Conservation (phyloP, 139 green algal genomes). For the Trebouxia sp. region DNA sequence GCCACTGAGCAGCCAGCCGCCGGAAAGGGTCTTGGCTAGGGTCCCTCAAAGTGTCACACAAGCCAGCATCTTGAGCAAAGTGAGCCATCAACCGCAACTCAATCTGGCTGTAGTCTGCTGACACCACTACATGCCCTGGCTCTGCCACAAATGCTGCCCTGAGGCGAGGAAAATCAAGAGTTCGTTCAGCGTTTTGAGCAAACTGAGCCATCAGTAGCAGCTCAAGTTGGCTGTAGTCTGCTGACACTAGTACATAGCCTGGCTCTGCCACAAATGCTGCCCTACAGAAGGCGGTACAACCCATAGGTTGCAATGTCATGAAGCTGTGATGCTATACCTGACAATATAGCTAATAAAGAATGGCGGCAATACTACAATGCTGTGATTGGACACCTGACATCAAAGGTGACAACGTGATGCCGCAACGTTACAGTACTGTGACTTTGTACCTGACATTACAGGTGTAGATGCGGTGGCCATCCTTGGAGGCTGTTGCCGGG, state of each 20-base stretch:
- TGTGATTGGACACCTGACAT: too few species aligned
- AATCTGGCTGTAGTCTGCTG: constrained; percentile 86
- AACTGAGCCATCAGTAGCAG: too few species aligned
- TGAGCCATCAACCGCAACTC: constrained; percentile 93
- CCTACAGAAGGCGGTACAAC: constrained; percentile 28
- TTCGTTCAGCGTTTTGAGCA: too few species aligned
- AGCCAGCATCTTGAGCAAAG: constrained; percentile 65
- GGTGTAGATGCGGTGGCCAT: constrained; percentile 8
- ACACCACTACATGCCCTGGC: constrained; percentile 40
- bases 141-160: constrained; percentile 48
- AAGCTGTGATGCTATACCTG: too few species aligned
- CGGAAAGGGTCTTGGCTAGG: constrained; percentile 74
- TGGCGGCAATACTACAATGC: too few species aligned
- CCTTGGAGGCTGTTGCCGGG: background rate
- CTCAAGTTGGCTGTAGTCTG: constrained; percentile 89
- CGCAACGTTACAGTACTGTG: too few species aligned
- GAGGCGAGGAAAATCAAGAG: too few species aligned
- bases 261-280: constrained; percentile 42
- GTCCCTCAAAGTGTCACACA: constrained; percentile 60
- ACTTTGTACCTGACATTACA: constrained; percentile 30
- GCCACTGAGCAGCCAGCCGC: constrained; percentile 3
- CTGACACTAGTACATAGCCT: constrained; percentile 47
- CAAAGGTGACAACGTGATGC: too few species aligned
- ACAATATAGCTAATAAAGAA: too few species aligned
- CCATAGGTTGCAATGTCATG: too few species aligned